These are phyloP conservation scores for Taxillus chinensis DNA, from an alignment of 164 flowering plant species.

Conservation along the genomic window DNA sequence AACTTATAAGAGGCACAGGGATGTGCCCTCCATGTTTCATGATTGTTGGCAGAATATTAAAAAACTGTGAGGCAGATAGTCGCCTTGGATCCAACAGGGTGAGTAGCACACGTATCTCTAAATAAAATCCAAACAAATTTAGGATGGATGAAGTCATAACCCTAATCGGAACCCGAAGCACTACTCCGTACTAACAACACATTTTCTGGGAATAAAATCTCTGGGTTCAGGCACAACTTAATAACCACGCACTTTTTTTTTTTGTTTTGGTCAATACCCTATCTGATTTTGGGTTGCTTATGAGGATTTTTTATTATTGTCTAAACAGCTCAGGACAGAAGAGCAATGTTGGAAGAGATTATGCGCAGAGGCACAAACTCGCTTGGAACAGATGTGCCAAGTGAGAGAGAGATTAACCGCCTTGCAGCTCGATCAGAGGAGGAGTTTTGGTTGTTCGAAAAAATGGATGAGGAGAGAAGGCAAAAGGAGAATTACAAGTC, in stretches of 20 bases:
- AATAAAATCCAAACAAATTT: no score
- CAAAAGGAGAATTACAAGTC: slow-evolving; percentile 70
- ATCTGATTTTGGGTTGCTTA: background rate
- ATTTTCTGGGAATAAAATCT: no score
- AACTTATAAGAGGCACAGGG: background rate
- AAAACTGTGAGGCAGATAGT: background rate
- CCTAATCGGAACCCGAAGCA: no score
- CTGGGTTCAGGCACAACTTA: no score
- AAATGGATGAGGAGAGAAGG: slow-evolving; percentile 93
- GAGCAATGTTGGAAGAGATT: slow-evolving; percentile 79
- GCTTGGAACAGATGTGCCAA: slow-evolving; percentile 90
- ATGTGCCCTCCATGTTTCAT: background rate
- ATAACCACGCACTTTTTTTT: background rate
- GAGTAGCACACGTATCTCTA: no score
- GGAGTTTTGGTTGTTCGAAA: slow-evolving; percentile 88
- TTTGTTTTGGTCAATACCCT: background rate
- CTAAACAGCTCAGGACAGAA: slow-evolving; percentile 82
- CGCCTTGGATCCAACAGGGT: no score
- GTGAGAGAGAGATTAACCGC: slow-evolving; percentile 95
- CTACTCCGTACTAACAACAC: no score
- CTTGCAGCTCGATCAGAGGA: slow-evolving; percentile 91
- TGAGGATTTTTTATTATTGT: slow-evolving; percentile 2
- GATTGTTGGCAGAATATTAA: background rate
- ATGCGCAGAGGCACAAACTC: slow-evolving; percentile 91
- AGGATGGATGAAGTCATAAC: no score